Percentiles rank a stretch among this genome's conserved stretches.
phyloP scores from a whole-genome alignment of 345 rosid species.

The Bretschneidera sinensis region DNA sequence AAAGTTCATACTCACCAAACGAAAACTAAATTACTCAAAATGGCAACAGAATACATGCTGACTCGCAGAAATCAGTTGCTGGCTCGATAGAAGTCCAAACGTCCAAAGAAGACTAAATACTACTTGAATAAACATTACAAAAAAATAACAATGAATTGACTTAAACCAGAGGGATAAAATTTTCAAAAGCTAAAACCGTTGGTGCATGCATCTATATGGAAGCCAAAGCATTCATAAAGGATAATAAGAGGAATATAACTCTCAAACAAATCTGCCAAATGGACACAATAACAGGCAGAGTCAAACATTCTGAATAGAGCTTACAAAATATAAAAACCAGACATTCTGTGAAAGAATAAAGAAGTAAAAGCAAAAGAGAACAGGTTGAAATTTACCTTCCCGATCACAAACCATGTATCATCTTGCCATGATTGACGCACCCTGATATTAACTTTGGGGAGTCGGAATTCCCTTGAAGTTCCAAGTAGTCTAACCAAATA shows the following conservation, averaged over 20 bases:
- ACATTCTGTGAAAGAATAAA: neutral
- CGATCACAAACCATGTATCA: constrained; percentile 43
- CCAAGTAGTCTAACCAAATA: constrained; percentile 50
- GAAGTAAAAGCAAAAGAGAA: neutral
- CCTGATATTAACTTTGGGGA: constrained; percentile 42
- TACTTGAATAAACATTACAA: too few species aligned
- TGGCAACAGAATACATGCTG: neutral
- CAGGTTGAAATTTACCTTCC: constrained; percentile 28
- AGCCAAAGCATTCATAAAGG: neutral
- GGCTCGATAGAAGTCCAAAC: neutral
- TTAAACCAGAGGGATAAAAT: neutral
- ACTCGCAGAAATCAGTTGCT: neutral
- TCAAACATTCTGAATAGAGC: too few species aligned
- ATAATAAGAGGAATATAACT: too few species aligned
- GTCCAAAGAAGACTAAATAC: neutral
- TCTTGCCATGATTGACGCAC: constrained; percentile 55
- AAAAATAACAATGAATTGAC: neutral
- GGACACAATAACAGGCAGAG: too few species aligned
- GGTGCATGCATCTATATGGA: neutral
- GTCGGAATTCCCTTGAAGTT: constrained; percentile 15
- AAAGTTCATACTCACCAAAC: too few species aligned
- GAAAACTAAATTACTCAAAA: too few species aligned
- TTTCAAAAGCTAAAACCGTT: too few species aligned
- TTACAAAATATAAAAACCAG: neutral
- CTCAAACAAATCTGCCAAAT: too few species aligned